Base-by-base conservation (phyloP, 2,329 filamentous ascomycete genomes). In the Cladobotryum protrusum region DNA sequence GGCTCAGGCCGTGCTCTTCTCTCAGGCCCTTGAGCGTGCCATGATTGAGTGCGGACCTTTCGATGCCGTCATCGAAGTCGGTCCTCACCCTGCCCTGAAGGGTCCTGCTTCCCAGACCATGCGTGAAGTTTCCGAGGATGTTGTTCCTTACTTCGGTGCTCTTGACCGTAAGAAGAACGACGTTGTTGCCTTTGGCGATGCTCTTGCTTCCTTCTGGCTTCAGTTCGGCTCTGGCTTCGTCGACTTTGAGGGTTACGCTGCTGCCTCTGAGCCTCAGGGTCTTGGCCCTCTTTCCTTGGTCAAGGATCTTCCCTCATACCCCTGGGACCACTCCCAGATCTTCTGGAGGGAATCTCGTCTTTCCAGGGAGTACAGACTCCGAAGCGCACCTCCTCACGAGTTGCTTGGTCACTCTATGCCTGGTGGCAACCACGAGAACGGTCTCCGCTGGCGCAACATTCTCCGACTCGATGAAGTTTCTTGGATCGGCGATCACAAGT, bases 401-500 rank as follows among this genome's bases (percentile, higher is more conserved):
- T 56, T 76, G 1, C 53, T 72, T 4, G 70, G 70, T 4, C 47
- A 54, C n/a, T 18, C 14, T 5, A 40, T 40, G 0, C 57, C 56
- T 1, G 47, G 50, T 3, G 54, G 45, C 5, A 32, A 37, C 11
- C 43, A 43, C 0, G 43, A 42, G 18, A 46, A 55, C 11, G 52
- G 59, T n/a, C 34, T 56, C 9, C 54, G 56, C 8, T 66, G 62
- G 62, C 29, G 48, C 2, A 61, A 64, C 41, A 34, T 59, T 5
- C 54, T 66, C 13, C 54, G 53, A 4, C 46, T 55, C 0, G 42
- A 48, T 1, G 61, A 67, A 20, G 49, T 66, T 1, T 55, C 61
- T 0, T 76, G 73, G 74, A 54, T 75, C 1, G 36, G 54, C 0
- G 65, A 71, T 5, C 72, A 77, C 29, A 48, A 54, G 5, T 15